These are phyloP conservation scores for Blastomyces emzantsi DNA, from an alignment of 2,329 filamentous ascomycete species.

Conservation along the genomic window DNA sequence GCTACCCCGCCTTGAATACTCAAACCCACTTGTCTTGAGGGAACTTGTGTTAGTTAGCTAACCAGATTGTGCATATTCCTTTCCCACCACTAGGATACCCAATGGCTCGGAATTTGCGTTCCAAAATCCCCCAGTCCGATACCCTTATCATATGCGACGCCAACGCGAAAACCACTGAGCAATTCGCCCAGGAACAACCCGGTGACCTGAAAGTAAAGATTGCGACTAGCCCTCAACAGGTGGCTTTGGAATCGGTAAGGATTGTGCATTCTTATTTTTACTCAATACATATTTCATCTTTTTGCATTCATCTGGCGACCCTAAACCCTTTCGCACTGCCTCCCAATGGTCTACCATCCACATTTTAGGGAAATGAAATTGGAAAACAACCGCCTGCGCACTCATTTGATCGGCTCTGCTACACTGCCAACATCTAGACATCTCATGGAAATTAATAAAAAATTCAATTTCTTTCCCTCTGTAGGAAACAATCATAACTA, in stretches of 20 bases:
- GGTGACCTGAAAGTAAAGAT: slow-evolving; percentile 45
- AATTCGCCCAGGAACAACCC: slow-evolving; percentile 47
- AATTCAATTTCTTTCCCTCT: slow-evolving; percentile 15
- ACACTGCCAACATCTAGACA: slow-evolving; percentile 16
- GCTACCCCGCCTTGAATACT: not conserved
- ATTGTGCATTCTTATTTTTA: not conserved
- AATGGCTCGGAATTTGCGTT: slow-evolving; percentile 63
- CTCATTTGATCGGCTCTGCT: not conserved
- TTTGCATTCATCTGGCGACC: not conserved
- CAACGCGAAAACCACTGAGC: slow-evolving; percentile 47
- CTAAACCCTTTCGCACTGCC: not conserved
- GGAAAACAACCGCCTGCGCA: slow-evolving; percentile 13
- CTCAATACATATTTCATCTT: not conserved
- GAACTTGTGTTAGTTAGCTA: slow-evolving; percentile 16
- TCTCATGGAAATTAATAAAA: slow-evolving; percentile 10
- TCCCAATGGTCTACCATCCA: not conserved
- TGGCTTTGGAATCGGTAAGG: slow-evolving; percentile 59
- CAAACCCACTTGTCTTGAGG: not conserved
- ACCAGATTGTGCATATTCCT: not conserved
- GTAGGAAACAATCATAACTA: slow-evolving; percentile 79
- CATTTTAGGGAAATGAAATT: not conserved
- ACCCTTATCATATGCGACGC: slow-evolving; percentile 57
- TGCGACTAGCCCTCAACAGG: slow-evolving; percentile 50
- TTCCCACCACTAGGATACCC: slow-evolving; percentile 48
- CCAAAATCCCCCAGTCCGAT: slow-evolving; percentile 55